A percentile compares a stretch with the other conserved stretches of the same genome.
These are phyloP conservation scores for Penicillium sp. DNA, from an alignment of 2,329 filamentous ascomycete genomes.

Conservation along the genomic window DNA sequence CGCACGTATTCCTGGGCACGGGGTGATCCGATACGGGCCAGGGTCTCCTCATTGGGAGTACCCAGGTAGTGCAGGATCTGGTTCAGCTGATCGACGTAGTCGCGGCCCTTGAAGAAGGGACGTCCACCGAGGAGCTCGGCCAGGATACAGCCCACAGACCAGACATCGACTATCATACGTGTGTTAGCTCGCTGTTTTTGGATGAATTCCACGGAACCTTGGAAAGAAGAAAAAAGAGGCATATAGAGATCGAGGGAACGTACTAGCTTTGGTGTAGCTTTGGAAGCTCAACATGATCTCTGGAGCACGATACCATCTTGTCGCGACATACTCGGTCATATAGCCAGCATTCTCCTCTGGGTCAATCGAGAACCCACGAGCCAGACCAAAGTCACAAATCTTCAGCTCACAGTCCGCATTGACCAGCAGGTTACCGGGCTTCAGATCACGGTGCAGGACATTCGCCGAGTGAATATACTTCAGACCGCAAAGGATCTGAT, in stretches of 20 bases:
- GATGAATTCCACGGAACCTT: too few relatives aligned
- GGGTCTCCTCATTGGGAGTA: conserved; percentile 92
- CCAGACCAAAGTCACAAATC: conserved; percentile 97
- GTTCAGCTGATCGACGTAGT: conserved; percentile 99
- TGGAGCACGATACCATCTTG: conserved; percentile 96
- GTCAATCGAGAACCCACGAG: conserved; percentile 94
- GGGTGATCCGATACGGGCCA: conserved; percentile 90
- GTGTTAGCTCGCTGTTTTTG: conserved; percentile 9
- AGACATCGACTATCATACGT: conserved; percentile 79
- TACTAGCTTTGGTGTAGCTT: conserved; percentile 99
- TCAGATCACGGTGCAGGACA: conserved; percentile 93
- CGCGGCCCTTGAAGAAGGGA: conserved; percentile 98
- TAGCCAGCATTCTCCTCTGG: conserved; percentile 98
- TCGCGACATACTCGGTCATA: conserved; percentile 99
- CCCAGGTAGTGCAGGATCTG: conserved; percentile 98
- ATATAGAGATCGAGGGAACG: conserved; percentile 51
- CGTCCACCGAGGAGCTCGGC: conserved; percentile 94
- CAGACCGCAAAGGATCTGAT: conserved; percentile 97
- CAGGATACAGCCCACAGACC: conserved; percentile 98
- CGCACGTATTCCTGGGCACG: conserved; percentile 98
- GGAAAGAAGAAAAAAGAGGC: neutral
- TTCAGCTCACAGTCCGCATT: conserved; percentile 99
- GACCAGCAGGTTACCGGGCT: conserved; percentile 95
- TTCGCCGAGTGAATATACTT: conserved; percentile 99
- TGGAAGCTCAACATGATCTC: conserved; percentile 99